Conservation (phyloP, 2,329 filamentous ascomycete genomes). For the Magnaporthiopsis incrustans region DNA sequence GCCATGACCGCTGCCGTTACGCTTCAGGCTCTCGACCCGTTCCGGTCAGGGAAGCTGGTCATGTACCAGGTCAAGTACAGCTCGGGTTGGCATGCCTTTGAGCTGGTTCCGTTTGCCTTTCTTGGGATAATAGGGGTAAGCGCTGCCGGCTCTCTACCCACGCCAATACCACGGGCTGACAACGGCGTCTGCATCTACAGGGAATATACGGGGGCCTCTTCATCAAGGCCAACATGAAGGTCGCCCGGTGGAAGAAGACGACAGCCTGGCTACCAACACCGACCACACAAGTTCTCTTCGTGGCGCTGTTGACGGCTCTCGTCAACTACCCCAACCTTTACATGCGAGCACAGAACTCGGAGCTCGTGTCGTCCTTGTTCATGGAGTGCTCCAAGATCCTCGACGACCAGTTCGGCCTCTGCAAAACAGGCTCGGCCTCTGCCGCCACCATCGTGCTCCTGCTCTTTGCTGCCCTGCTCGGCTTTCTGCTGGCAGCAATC, state of each 20-base stretch:
- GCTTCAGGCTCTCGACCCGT: conserved; percentile 86
- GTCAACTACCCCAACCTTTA: conserved; percentile 96
- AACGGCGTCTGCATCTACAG: conserved; percentile 21
- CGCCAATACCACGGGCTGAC: background rate
- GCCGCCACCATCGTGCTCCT: conserved; percentile 76
- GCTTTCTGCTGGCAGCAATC: conserved; percentile 75
- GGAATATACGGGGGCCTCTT: conserved; percentile 94
- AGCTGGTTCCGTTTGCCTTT: conserved; percentile 78
- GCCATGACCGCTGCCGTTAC: conserved; percentile 98
- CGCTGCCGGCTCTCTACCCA: conserved; percentile 7
- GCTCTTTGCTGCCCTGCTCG: conserved; percentile 71
- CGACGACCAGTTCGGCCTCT: conserved; percentile 84
- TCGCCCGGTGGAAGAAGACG: conserved; percentile 73
- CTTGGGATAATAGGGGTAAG: conserved; percentile 73
- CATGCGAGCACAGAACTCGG: conserved; percentile 86
- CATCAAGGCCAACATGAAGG: conserved; percentile 85
- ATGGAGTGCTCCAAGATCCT: conserved; percentile 76
- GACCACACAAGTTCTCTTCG: conserved; percentile 68
- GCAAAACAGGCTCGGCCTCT: conserved; percentile 77
- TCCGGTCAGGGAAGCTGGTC: conserved; percentile 90
- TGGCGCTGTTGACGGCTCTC: conserved; percentile 74
- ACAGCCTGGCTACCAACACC: conserved; percentile 60
- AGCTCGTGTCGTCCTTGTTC: conserved; percentile 87
- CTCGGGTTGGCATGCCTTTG: conserved; percentile 87
- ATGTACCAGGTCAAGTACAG: conserved; percentile 94